phyloP scores from a whole-genome alignment of 2,329 filamentous ascomycete genomes.

The Beauveria sp. region DNA sequence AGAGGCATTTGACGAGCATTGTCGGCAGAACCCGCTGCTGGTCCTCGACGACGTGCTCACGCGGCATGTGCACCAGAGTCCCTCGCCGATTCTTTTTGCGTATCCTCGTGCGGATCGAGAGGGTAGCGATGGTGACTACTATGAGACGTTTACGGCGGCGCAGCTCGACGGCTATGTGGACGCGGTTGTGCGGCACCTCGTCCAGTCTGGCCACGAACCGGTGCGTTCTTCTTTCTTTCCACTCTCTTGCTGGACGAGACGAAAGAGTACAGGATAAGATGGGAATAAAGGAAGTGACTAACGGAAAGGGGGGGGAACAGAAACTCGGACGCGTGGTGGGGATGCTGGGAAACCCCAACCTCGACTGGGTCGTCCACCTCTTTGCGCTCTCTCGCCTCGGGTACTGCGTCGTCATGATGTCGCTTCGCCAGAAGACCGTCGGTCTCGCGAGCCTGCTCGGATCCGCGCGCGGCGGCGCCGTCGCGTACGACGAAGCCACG shows the following conservation, averaged over 20 bases:
- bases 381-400: constrained; percentile 48
- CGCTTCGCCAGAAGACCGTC: constrained; percentile 25
- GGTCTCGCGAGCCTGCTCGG: constrained; percentile 24
- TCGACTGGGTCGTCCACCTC: constrained; percentile 47
- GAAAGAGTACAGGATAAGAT: no score
- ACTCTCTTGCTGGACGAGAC: not conserved
- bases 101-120: not conserved
- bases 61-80: not conserved
- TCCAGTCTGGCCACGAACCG: not conserved
- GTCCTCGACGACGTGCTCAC: constrained; percentile 6
- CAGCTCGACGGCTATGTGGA: constrained; percentile 1
- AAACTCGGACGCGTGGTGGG: constrained; percentile 26
- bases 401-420: constrained; percentile 37
- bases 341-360: constrained; percentile 43
- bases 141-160: not conserved
- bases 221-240: not conserved
- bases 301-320: not conserved
- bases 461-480: constrained; percentile 18
- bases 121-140: not conserved
- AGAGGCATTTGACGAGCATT: not conserved
- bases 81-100: constrained; percentile 1
- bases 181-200: not conserved
- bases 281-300: no score
- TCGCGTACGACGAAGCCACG: constrained; percentile 18
- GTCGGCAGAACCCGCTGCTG: not conserved